These are phyloP conservation scores for Bipolaris victoriae DNA, from an alignment of 2,329 filamentous ascomycete species.

Conservation along the genomic window DNA sequence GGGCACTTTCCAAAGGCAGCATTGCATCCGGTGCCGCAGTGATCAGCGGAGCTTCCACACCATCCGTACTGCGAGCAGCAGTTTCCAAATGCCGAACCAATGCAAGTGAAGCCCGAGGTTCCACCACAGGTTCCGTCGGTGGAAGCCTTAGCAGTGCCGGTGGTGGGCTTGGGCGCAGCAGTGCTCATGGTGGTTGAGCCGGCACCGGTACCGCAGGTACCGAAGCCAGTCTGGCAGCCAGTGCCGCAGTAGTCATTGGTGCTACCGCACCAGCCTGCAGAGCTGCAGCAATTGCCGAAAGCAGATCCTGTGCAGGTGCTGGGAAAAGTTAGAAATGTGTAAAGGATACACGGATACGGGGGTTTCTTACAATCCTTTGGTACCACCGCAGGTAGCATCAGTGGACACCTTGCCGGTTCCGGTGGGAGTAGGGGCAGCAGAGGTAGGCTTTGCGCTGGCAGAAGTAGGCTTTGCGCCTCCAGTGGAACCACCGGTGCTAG, in stretches of 20 bases:
- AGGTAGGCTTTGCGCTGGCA: constrained; percentile 6
- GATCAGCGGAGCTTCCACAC: constrained; percentile 43
- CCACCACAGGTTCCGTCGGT: constrained; percentile 34
- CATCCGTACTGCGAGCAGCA: constrained; percentile 54
- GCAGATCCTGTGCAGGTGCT: constrained; percentile 51
- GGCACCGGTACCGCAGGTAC: constrained; percentile 28
- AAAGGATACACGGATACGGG: neutral
- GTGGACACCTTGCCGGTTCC: constrained; percentile 43
- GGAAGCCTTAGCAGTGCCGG: constrained; percentile 19
- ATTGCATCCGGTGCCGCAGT: constrained; percentile 45
- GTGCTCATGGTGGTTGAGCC: constrained; percentile 12
- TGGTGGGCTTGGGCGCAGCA: constrained; percentile 3
- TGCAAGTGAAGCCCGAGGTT: constrained; percentile 45
- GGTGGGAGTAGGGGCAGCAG: constrained; percentile 20
- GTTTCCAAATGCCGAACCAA: constrained; percentile 52
- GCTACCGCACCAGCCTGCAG: constrained; percentile 40
- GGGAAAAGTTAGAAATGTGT: constrained; percentile 3
- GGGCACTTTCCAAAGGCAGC: constrained; percentile 42
- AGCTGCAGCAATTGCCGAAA: constrained; percentile 55
- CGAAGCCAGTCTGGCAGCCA: constrained; percentile 40
- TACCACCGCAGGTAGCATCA: constrained; percentile 53
- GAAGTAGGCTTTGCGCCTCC: neutral
- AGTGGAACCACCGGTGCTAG: constrained; percentile 35
- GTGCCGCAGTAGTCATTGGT: constrained; percentile 36
- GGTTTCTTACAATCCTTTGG: constrained; percentile 36